These are phyloP conservation scores for Castanea mollissima DNA, from an alignment of 306 rosid genomes.

Conservation along the genomic window DNA sequence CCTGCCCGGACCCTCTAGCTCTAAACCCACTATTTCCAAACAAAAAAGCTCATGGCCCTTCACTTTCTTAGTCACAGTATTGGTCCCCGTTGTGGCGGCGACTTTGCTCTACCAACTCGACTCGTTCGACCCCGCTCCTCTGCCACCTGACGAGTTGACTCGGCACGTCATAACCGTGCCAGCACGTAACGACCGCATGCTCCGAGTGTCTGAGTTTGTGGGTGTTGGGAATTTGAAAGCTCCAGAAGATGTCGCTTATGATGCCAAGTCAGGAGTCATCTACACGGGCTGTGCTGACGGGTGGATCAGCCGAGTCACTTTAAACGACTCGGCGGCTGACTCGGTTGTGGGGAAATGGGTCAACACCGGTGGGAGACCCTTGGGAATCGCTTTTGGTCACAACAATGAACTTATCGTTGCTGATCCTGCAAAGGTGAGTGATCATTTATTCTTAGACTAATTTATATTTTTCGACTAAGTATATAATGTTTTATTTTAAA, in stretches of 20 bases:
- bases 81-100: slow-evolving; percentile 25
- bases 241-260: slow-evolving; percentile 56
- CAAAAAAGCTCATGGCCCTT: background rate
- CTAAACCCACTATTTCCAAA: too few relatives aligned
- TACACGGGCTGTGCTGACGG: slow-evolving; percentile 73
- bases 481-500: too few relatives aligned
- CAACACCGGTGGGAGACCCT: slow-evolving; percentile 77
- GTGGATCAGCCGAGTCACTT: slow-evolving; percentile 63
- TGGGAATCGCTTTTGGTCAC: slow-evolving; percentile 43
- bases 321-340: slow-evolving; percentile 43
- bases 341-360: slow-evolving; percentile 55
- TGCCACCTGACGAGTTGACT: slow-evolving; percentile 34
- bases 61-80: background rate
- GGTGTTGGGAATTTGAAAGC: slow-evolving; percentile 33
- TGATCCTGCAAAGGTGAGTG: slow-evolving; percentile 42
- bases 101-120: slow-evolving; percentile 32
- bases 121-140: slow-evolving; percentile 41
- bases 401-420: slow-evolving; percentile 44
- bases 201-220: slow-evolving; percentile 33
- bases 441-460: background rate
- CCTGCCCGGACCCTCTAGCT: background rate
- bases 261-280: slow-evolving; percentile 35
- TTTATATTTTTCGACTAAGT: too few relatives aligned
- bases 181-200: slow-evolving; percentile 23
- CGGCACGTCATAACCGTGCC: slow-evolving; percentile 20